These are phyloP conservation scores for Candida peoriensis DNA, from an alignment of 805 yeast species.

Conservation along the genomic window DNA sequence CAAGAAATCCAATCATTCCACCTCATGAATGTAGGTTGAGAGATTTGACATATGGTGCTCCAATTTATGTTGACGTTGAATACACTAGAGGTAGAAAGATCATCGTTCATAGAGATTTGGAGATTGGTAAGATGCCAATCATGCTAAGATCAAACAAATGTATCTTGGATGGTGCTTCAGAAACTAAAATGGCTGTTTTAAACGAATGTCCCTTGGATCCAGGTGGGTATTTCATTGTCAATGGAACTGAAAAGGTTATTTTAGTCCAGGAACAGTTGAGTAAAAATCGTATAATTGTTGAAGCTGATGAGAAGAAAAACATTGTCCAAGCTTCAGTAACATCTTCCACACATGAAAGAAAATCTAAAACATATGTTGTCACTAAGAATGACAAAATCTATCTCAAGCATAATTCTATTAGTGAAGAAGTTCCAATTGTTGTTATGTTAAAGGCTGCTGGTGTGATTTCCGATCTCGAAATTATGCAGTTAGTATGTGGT, in stretches of 20 bases:
- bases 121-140: slow-evolving; percentile 98
- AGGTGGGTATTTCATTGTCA: slow-evolving; percentile 96
- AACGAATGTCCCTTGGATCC: slow-evolving; percentile 98
- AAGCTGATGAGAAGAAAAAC: slow-evolving; percentile 91
- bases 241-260: slow-evolving; percentile 97
- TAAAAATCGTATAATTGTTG: slow-evolving; percentile 96
- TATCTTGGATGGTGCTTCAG: slow-evolving; percentile 72
- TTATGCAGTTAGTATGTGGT: slow-evolving; percentile 93
- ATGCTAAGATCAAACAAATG: slow-evolving; percentile 95
- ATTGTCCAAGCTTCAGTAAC: slow-evolving; percentile 97
- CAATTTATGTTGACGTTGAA: slow-evolving; percentile 94
- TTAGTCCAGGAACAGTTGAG: slow-evolving; percentile 95
- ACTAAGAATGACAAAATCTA: slow-evolving; percentile 87
- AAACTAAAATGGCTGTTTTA: slow-evolving; percentile 77
- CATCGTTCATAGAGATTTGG: slow-evolving; percentile 83
- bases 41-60: slow-evolving; percentile 92
- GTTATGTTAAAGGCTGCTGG: slow-evolving; percentile 94
- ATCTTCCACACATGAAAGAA: slow-evolving; percentile 96
- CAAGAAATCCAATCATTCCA: slow-evolving; percentile 60
- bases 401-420: slow-evolving; percentile 90
- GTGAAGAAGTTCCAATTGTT: slow-evolving; percentile 94
- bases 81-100: slow-evolving; percentile 93
- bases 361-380: slow-evolving; percentile 93
- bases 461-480: slow-evolving; percentile 84
- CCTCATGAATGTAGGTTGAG: slow-evolving; percentile 96